Base-by-base conservation (phyloP, 176 grass and related monocot genomes). In the Tillandsia fasciculata region DNA sequence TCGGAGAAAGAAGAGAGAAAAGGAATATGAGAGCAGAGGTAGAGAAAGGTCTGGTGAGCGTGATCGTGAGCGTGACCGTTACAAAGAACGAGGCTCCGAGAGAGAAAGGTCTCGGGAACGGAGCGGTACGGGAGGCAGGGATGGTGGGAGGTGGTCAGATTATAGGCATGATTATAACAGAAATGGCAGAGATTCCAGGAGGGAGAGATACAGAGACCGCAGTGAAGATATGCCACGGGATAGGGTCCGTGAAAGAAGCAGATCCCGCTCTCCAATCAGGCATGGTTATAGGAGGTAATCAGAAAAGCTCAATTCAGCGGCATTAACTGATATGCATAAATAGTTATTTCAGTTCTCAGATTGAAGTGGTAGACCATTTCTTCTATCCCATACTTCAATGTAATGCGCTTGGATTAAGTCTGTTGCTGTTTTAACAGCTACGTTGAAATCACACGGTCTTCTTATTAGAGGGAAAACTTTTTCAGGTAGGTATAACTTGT, bases 311-410 rank as follows among this genome's bases (percentile, higher is more conserved):
- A 78, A 74, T 74, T 87, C 70, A 80, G 56, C 83, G 85, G 76
- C 73, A 66, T 83, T 82, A 82, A 76, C 80, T 79, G 69, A 84
- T 77, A 85, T 67, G 33, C 80, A 58, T 85, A 56, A 66, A 87
- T 86, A 82, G 71, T 84, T 87, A 84, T 80, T 73, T 58, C 78
- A 74, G 79, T 87, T 75, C 72, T 85, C 81, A 66, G 33, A 79
- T 65, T 80, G 53, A 89, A 89, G 83, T 91, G 92, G 92, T 96
- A 96, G 85, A 83, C 79, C 67, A 82, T 89, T 18, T 20, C 70
- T 76, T 70, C 51, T 69, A 77, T 82, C 80, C 78, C 74, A 26
- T 76, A 78, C 74, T 67, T 80, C 77, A 71, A 84, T 64, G 64
- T 65, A 56, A 83, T 78, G 84, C 79, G 79, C 83, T 88, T 76